Percentiles rank a stretch among this genome's conserved stretches.
These are phyloP conservation scores for Sclerotinia nivalis DNA, from an alignment of 2,329 filamentous ascomycete genomes.

Conservation along the genomic window DNA sequence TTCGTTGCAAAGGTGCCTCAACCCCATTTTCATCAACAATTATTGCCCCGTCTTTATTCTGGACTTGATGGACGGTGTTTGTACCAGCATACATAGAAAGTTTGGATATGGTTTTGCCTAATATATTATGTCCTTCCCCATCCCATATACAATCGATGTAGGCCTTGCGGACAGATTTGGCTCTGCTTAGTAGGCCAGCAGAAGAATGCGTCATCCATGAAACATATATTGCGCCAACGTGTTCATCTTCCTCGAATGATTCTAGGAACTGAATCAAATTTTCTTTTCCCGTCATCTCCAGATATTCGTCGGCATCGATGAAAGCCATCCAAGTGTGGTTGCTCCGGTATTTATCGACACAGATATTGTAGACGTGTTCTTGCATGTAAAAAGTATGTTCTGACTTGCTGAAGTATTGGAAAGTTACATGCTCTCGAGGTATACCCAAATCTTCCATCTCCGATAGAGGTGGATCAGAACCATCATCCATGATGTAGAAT, in stretches of 20 bases:
- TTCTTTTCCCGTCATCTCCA: slow-evolving; percentile 36
- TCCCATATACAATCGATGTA: slow-evolving; percentile 41
- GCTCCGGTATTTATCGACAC: slow-evolving; percentile 32
- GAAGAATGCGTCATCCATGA: slow-evolving; percentile 43
- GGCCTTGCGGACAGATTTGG: slow-evolving; percentile 35
- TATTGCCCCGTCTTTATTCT: slow-evolving; percentile 27
- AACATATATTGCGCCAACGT: slow-evolving; percentile 39
- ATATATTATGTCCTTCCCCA: slow-evolving; percentile 35
- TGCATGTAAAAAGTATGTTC: slow-evolving; percentile 27
- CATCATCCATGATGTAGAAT: slow-evolving; percentile 40
- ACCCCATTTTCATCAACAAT: slow-evolving; percentile 38
- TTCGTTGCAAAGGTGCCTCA: slow-evolving; percentile 30
- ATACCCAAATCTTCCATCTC: slow-evolving; percentile 29
- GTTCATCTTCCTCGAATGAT: slow-evolving; percentile 31
- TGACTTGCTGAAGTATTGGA: slow-evolving; percentile 30
- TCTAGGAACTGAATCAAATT: slow-evolving; percentile 39
- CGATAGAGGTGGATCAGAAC: slow-evolving; percentile 33
- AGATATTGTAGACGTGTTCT: slow-evolving; percentile 31
- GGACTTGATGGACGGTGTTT: slow-evolving; percentile 31
- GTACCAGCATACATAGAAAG: slow-evolving; percentile 25
- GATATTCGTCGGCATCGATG: slow-evolving; percentile 40
- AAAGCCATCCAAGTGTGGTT: slow-evolving; percentile 43
- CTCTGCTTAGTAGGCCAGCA: slow-evolving; percentile 36
- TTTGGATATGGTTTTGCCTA: slow-evolving; percentile 41
- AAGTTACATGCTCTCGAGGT: slow-evolving; percentile 31